A percentile compares a stretch with the other conserved stretches of the same genome.
Evolutionary conservation across 306 rosid species (phyloP).

Genomic region (Begonia loranthoides): DNA sequence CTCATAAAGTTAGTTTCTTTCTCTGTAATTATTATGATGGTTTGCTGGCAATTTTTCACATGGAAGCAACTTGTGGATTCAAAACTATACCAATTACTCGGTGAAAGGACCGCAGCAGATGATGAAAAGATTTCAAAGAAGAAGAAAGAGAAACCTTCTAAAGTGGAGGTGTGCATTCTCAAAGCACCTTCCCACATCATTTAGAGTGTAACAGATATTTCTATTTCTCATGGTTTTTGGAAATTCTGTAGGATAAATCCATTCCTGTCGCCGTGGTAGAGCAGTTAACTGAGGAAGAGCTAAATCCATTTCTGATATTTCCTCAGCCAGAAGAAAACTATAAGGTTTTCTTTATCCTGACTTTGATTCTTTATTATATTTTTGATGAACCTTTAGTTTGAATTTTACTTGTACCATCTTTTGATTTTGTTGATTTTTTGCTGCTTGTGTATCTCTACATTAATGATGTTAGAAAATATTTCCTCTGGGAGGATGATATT

Average conservation of each 20-base stretch:
- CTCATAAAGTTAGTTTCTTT: slow-evolving; percentile 1
- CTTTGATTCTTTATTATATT: no score
- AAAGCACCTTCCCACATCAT: background rate
- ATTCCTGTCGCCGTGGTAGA: slow-evolving; percentile 37
- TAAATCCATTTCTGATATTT: slow-evolving; percentile 71
- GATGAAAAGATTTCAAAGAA: slow-evolving; percentile 65
- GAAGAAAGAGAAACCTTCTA: slow-evolving; percentile 88
- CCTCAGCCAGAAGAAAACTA: slow-evolving; percentile 73
- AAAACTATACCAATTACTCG: slow-evolving; percentile 63
- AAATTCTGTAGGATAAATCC: slow-evolving; percentile 34
- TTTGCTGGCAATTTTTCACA: slow-evolving; percentile 7
- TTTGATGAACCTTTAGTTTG: no score
- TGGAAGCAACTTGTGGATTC: slow-evolving; percentile 58
- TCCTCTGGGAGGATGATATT: no score
- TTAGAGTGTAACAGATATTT: background rate
- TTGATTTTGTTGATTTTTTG: no score
- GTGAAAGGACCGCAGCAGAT: slow-evolving; percentile 87
- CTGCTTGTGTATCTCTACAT: no score
- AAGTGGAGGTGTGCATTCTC: slow-evolving; percentile 52
- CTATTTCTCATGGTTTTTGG: no score
- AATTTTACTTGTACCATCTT: no score
- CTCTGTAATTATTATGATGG: background rate
- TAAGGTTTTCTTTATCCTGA: slow-evolving; percentile 31
- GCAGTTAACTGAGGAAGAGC: slow-evolving; percentile 69
- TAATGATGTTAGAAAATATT: no score